These are phyloP conservation scores for Teratosphaeria nubilosa DNA, from an alignment of 2,329 filamentous ascomycete species.

Conservation along the genomic window DNA sequence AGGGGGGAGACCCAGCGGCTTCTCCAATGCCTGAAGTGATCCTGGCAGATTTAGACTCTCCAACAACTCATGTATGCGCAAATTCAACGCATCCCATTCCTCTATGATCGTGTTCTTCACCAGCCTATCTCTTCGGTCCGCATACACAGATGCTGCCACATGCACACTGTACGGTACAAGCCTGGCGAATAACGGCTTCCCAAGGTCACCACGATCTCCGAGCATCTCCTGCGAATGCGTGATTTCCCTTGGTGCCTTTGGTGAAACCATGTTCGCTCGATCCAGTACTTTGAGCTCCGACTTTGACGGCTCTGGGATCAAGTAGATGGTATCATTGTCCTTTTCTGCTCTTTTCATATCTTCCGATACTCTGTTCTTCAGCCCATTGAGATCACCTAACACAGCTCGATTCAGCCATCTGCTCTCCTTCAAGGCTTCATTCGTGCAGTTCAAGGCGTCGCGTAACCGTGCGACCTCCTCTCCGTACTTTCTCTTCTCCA, in stretches of 20 bases:
- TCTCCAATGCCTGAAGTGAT: conserved; percentile 87
- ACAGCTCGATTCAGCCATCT: conserved; percentile 75
- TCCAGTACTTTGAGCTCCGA: conserved; percentile 78
- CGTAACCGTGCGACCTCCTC: conserved; percentile 83
- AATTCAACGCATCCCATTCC: conserved; percentile 71
- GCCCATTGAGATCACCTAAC: conserved; percentile 65
- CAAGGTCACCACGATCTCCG: conserved; percentile 62
- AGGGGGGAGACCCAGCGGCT: conserved; percentile 80
- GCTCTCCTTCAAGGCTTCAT: conserved; percentile 76
- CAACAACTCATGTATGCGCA: conserved; percentile 66
- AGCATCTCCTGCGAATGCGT: conserved; percentile 69
- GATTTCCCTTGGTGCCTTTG: conserved; percentile 71
- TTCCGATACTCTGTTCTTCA: conserved; percentile 75
- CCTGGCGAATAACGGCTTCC: conserved; percentile 76
- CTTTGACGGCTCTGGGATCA: conserved; percentile 76
- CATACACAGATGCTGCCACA: conserved; percentile 89
- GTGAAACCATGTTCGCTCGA: conserved; percentile 76
- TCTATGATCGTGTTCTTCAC: conserved; percentile 81
- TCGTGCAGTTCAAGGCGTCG: conserved; percentile 73
- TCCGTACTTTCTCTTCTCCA: conserved; percentile 90
- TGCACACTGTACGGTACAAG: conserved; percentile 94
- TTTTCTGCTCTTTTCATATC: conserved; percentile 87
- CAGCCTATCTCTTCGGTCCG: conserved; percentile 78
- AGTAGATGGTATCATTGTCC: conserved; percentile 92
- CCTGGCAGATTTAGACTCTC: conserved; percentile 81